Evolutionary conservation across 2,329 filamentous ascomycete species (phyloP), one percentile per base, ranked within the genome.

Genomic region (Allantophomopsis cytisporea): DNA sequence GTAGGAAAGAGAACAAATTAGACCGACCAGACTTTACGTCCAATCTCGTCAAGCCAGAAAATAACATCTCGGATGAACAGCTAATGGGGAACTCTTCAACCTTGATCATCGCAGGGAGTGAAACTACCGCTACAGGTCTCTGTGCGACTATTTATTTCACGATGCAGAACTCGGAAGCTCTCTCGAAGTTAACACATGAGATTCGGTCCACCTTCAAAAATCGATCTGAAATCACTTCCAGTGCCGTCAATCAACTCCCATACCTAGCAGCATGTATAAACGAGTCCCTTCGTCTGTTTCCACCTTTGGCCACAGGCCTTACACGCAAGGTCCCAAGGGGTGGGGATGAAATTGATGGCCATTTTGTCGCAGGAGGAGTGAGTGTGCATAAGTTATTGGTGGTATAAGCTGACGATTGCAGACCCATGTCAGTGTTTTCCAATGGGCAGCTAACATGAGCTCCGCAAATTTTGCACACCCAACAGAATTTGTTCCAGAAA

Each of bases 181-280:
- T 59, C 15, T 43, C 47, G 6, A 57, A 49, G 35, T 44, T 60
- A 38, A 39, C 43, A 2, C 45, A 50, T 13, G 52, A 54, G 36
- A 38, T 54, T 7, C 20, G 46, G 10, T 30, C 35, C 2, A 46
- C 44, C 0, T 54, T 54, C 32, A 18, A 32, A 0, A 43, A 46
- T 31, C 43, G 54, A 1, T 59, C 61, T 11, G 58, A 62, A 2
- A 61, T 65, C 32, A 47, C 46, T 20, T 20, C 18, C 18, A 20
- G 7, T 20, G 18, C 18, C 18, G 7, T 7, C 7, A 20, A 20
- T 7, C 4, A 20, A 8, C 8, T 15, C 4, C 65, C 66, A 0
- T 71, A 69, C 47, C 62, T 72, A 6, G 60, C 61, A 21, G 67
- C 64, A 6, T 68, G 61, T 42, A 50, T 71, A 12, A 66, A 72